Percentiles rank a stretch among this genome's conserved stretches.
Evolutionary conservation across 1,284 basidiomycete genomes (phyloP).

Genomic region (Vanrija sp.): DNA sequence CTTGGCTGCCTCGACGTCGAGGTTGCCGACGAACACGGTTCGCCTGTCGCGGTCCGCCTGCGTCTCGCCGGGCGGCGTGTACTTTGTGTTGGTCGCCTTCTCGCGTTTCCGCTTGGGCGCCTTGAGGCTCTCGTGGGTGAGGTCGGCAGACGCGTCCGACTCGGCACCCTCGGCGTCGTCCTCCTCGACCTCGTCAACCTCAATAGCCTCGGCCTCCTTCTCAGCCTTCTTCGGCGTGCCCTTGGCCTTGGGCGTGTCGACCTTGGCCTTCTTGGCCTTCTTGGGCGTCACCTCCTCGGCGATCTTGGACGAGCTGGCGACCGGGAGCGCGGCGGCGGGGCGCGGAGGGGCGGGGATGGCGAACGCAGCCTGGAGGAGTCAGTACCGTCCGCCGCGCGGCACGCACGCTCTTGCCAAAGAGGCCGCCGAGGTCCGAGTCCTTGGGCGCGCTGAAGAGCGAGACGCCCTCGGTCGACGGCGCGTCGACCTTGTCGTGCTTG

Average conservation of each 20-base stretch:
- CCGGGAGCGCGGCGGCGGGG: slow-evolving; percentile 2
- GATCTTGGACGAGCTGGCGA: slow-evolving; percentile 15
- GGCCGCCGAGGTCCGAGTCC: slow-evolving; percentile 44
- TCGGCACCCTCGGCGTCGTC: slow-evolving; percentile 21
- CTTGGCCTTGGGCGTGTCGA: slow-evolving; percentile 13
- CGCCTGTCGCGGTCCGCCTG: slow-evolving; percentile 66
- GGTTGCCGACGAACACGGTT: slow-evolving; percentile 91
- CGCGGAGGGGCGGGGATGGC: slow-evolving; percentile 15
- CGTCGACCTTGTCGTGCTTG: slow-evolving; percentile 19
- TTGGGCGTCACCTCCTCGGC: slow-evolving; percentile 16
- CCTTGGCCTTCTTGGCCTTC: slow-evolving; percentile 15
- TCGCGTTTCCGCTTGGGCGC: slow-evolving; percentile 18
- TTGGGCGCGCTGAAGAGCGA: slow-evolving; percentile 32
- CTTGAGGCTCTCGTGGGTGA: slow-evolving; percentile 48
- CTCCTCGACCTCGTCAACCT: slow-evolving; percentile 28
- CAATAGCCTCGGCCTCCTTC: slow-evolving; percentile 5
- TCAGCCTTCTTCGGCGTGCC: slow-evolving; percentile 15
- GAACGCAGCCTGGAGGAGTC: slow-evolving; percentile 26
- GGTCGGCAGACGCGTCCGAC: slow-evolving; percentile 23
- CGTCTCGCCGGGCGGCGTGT: slow-evolving; percentile 64
- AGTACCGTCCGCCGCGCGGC: not conserved
- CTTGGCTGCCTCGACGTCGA: slow-evolving; percentile 70
- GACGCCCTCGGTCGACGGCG: slow-evolving; percentile 14
- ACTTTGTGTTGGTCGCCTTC: slow-evolving; percentile 32
- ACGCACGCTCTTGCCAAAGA: slow-evolving; percentile 50